A percentile compares a stretch with the other conserved stretches of the same genome.
Conservation (phyloP, 352 stramenopile genomes). For the Chrysophaeum taylorii region DNA sequence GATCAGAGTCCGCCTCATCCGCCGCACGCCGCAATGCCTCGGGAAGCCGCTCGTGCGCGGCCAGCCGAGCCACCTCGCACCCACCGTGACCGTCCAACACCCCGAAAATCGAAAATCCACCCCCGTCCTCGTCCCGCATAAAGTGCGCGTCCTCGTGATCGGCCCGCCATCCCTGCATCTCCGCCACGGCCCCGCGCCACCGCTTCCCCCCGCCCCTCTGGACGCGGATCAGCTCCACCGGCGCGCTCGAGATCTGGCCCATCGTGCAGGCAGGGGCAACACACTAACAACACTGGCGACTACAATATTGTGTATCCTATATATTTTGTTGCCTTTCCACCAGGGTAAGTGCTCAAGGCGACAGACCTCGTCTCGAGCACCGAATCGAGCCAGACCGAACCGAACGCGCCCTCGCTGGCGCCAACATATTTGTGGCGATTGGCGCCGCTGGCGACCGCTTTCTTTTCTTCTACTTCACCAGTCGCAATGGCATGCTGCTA, state of each 20-base stretch:
- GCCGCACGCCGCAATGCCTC: conserved; percentile 1
- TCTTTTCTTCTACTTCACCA: too few relatives aligned
- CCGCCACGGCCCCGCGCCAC: not conserved
- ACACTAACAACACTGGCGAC: too few relatives aligned
- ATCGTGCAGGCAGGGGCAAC: too few relatives aligned
- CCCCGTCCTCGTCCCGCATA: not conserved
- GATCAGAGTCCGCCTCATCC: not conserved
- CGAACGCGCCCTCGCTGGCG: too few relatives aligned
- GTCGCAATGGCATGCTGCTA: too few relatives aligned
- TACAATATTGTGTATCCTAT: too few relatives aligned
- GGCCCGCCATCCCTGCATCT: conserved; percentile 12
- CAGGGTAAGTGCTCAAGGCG: too few relatives aligned
- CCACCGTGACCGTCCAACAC: conserved; percentile 13
- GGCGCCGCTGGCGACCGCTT: too few relatives aligned
- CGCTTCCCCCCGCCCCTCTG: not conserved
- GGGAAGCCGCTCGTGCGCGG: not conserved
- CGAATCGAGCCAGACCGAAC: too few relatives aligned
- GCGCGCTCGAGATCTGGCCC: not conserved
- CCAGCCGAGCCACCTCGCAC: not conserved
- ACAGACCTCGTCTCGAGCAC: too few relatives aligned
- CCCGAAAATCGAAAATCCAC: not conserved
- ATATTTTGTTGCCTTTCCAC: too few relatives aligned
- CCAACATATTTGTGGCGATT: too few relatives aligned
- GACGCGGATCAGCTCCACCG: conserved; percentile 9
- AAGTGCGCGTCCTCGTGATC: conserved; percentile 15